These are phyloP conservation scores for Acephala macrosclerotiorum DNA, from an alignment of 2,329 filamentous ascomycete genomes.

Conservation along the genomic window DNA sequence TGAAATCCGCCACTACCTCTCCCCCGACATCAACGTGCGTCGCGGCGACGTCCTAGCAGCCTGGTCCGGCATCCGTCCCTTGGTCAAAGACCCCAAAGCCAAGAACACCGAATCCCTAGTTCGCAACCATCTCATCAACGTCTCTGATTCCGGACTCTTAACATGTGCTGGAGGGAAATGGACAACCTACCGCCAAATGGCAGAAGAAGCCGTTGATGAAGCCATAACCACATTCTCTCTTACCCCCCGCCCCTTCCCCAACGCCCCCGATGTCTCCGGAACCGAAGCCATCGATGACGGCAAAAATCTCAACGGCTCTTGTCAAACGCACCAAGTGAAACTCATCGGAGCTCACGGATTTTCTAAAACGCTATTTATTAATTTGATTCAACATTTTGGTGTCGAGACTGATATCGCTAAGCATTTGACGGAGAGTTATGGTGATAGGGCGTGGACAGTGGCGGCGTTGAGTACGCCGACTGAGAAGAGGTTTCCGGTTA, in stretches of 20 bases:
- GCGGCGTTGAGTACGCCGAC: conserved; percentile 81
- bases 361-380: conserved; percentile 92
- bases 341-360: conserved; percentile 86
- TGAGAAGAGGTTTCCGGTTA: conserved; percentile 79
- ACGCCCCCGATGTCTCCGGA: conserved; percentile 72
- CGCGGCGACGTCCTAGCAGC: conserved; percentile 88
- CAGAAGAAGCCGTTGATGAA: conserved; percentile 86
- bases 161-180: conserved; percentile 91
- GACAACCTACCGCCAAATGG: conserved; percentile 95
- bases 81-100: conserved; percentile 86
- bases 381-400: conserved; percentile 91
- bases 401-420: conserved; percentile 91
- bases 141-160: conserved; percentile 80
- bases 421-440: conserved; percentile 87
- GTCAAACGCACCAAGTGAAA: conserved; percentile 84
- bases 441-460: conserved; percentile 91
- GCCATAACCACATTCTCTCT: conserved; percentile 75
- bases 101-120: conserved; percentile 88
- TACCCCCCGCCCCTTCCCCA: conserved; percentile 60
- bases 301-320: conserved; percentile 73
- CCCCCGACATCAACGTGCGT: conserved; percentile 84
- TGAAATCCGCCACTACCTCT: conserved; percentile 82
- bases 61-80: conserved; percentile 86
- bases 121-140: conserved; percentile 83
- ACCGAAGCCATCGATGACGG: conserved; percentile 75